Conservation (phyloP, 495 filamentous ascomycete genomes). For the Parmelia sp. region DNA sequence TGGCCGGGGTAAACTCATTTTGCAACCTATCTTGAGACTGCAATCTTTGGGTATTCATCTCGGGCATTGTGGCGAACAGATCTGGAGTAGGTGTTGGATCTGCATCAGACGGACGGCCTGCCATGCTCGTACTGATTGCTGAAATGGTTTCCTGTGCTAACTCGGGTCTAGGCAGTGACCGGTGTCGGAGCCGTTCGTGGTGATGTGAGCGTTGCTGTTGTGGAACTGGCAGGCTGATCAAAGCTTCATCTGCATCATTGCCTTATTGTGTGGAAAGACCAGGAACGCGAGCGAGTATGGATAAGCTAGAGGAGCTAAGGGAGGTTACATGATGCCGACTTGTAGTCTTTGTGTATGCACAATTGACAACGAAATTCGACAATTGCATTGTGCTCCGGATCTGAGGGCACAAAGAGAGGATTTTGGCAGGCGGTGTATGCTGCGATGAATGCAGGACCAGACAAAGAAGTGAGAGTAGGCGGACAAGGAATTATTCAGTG, state of each 20-base stretch:
- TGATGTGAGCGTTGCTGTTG: background rate
- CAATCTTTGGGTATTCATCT: background rate
- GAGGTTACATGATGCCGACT: background rate
- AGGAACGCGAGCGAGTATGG: background rate
- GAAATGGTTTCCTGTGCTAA: background rate
- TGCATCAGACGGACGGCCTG: background rate
- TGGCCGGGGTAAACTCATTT: background rate
- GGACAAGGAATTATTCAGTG: background rate
- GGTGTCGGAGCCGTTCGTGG: background rate
- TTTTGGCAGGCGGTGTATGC: background rate
- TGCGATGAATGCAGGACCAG: background rate
- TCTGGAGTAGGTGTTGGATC: background rate
- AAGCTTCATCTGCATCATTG: background rate
- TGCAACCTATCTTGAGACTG: background rate
- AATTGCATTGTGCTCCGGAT: background rate
- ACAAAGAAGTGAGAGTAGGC: background rate
- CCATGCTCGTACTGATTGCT: background rate
- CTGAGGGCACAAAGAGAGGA: background rate
- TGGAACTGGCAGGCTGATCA: background rate
- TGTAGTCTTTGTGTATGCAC: background rate
- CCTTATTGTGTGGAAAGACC: background rate
- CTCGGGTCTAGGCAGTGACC: background rate
- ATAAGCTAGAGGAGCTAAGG: background rate
- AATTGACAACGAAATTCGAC: background rate
- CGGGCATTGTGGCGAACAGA: background rate